These are phyloP conservation scores for Mikania micrantha DNA, from an alignment of 129 eudicot genomes.

Conservation along the genomic window DNA sequence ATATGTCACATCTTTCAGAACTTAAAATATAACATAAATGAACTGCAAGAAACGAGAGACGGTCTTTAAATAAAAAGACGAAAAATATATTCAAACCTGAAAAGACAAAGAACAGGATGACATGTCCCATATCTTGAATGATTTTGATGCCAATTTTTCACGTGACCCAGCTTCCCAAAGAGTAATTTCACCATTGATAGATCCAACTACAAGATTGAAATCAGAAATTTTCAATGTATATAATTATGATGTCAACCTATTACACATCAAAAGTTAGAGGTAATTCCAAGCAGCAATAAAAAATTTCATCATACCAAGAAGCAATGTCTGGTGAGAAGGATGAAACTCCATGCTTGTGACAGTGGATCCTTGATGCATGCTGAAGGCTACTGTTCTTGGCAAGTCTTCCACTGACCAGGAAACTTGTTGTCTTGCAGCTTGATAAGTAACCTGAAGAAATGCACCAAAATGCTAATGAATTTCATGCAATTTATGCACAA, in stretches of 20 bases:
- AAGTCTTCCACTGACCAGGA: constrained; percentile 85
- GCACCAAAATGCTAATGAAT: constrained; percentile 6
- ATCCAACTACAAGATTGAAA: constrained; percentile 50
- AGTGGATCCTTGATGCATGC: constrained; percentile 69
- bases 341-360: constrained; percentile 91
- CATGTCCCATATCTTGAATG: constrained; percentile 82
- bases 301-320: constrained; percentile 53
- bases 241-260: not conserved
- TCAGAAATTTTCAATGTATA: not conserved
- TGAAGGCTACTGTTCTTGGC: constrained; percentile 76
- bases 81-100: constrained; percentile 40
- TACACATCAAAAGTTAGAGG: not conserved
- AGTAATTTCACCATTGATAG: constrained; percentile 60
- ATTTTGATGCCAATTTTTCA: constrained; percentile 61
- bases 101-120: constrained; percentile 48
- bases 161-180: constrained; percentile 80
- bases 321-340: constrained; percentile 77
- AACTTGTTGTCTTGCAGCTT: constrained; percentile 56
- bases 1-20: not conserved
- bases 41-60: not conserved
- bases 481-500: not conserved
- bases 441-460: constrained; percentile 58
- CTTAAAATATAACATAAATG: not conserved
- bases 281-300: not conserved
- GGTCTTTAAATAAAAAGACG: not conserved